These are phyloP conservation scores for Fraxinus baroniana DNA, from an alignment of 305 asterid species.

Conservation along the genomic window DNA sequence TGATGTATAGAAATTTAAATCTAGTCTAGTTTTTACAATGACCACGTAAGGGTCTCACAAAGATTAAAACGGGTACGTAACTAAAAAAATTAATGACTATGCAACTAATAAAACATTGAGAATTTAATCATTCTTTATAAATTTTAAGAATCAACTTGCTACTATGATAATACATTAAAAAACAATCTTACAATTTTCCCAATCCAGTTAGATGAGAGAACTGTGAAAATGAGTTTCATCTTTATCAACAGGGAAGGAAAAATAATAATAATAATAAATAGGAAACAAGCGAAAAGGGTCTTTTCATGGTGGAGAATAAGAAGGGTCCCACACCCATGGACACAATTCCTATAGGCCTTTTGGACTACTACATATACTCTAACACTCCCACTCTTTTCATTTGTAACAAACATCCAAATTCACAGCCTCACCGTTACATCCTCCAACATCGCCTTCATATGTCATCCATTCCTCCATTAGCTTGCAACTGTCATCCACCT, in stretches of 20 bases:
- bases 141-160: neutral
- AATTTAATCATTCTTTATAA: neutral
- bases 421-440: conserved; percentile 11
- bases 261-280: neutral
- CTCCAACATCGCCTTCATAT: conserved; percentile 1
- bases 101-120: neutral
- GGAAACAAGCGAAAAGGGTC: conserved; percentile 1
- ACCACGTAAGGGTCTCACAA: neutral
- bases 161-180: neutral
- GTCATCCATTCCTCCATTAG: neutral
- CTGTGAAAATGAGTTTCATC: neutral
- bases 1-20: neutral
- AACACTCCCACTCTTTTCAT: conserved; percentile 24
- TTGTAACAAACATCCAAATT: conserved; percentile 24
- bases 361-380: conserved; percentile 41
- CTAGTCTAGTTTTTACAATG: neutral
- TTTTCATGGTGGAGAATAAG: conserved; percentile 35
- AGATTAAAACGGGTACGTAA: neutral
- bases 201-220: neutral
- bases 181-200: neutral
- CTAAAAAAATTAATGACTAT: neutral
- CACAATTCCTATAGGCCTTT: conserved; percentile 29
- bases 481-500: neutral
- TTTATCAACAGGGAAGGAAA: neutral
- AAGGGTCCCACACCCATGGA: conserved; percentile 21